These are phyloP conservation scores for Emergomyces orientalis DNA, from an alignment of 2,329 filamentous ascomycete genomes.

Conservation along the genomic window DNA sequence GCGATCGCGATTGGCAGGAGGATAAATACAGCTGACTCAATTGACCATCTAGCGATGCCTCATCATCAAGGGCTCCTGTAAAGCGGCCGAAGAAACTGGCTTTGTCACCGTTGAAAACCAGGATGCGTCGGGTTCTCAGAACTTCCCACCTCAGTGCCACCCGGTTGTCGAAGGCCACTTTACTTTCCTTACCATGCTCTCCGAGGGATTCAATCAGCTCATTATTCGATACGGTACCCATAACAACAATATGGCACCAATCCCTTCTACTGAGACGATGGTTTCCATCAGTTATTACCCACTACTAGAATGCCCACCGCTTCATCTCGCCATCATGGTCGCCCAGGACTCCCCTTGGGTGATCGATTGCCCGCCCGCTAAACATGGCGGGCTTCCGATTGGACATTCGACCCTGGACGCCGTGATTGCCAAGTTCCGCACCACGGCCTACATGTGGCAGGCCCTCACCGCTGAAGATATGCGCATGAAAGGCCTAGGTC, in stretches of 20 bases:
- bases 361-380: conserved; percentile 18
- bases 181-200: conserved; percentile 16
- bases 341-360: conserved; percentile 18
- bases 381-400: conserved; percentile 15
- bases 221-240: conserved; percentile 9
- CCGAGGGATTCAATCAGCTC: conserved; percentile 15
- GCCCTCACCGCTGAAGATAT: conserved; percentile 20
- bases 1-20: background rate
- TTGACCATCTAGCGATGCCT: conserved; percentile 5
- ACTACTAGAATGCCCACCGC: conserved; percentile 16
- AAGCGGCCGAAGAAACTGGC: background rate
- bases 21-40: background rate
- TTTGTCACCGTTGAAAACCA: background rate
- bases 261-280: conserved; percentile 8
- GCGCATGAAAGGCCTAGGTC: conserved; percentile 17
- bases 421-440: conserved; percentile 18
- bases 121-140: background rate
- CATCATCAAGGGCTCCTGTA: conserved; percentile 1
- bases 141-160: conserved; percentile 12
- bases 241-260: background rate
- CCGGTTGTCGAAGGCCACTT: conserved; percentile 15
- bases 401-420: conserved; percentile 16
- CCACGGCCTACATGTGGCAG: conserved; percentile 21
- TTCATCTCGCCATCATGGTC: conserved; percentile 19
- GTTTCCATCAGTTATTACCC: conserved; percentile 16